A percentile compares a stretch with the other conserved stretches of the same genome.
These are phyloP conservation scores for Globisporangium mamillatum DNA, from an alignment of 352 stramenopile genomes.

Conservation along the genomic window DNA sequence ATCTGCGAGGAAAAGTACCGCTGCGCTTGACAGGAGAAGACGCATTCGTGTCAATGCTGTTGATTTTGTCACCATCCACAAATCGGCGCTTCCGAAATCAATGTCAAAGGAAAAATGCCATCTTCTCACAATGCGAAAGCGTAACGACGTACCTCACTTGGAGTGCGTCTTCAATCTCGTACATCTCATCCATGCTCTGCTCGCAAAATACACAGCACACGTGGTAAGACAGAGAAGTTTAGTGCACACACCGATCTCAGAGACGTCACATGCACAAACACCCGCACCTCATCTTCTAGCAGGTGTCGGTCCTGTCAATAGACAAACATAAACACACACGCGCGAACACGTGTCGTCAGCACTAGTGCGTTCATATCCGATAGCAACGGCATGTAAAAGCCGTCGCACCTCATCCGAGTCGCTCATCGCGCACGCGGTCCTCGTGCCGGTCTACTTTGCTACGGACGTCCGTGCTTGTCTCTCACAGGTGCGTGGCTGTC, in stretches of 20 bases:
- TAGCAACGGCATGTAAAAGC: background rate
- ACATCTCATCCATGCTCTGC: conserved; percentile 79
- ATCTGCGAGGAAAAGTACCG: background rate
- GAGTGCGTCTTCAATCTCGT: conserved; percentile 55
- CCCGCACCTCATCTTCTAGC: conserved; percentile 45
- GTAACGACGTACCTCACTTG: conserved; percentile 37
- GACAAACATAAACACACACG: background rate
- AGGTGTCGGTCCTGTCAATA: conserved; percentile 32
- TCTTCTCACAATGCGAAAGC: background rate
- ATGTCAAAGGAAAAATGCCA: background rate
- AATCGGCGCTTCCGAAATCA: background rate
- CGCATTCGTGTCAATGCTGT: conserved; percentile 51
- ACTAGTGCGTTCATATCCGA: background rate
- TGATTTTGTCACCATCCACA: background rate
- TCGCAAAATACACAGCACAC: background rate
- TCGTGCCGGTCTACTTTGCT: background rate
- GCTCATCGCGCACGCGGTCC: conserved; percentile 27
- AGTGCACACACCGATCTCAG: no score
- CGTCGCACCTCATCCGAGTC: conserved; percentile 47
- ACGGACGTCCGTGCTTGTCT: background rate
- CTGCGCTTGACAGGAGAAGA: conserved; percentile 38
- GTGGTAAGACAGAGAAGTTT: background rate
- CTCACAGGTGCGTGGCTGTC: background rate
- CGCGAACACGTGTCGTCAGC: background rate
- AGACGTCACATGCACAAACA: background rate